Evolutionary conservation across 2,329 filamentous ascomycete species (phyloP).

Genomic region (Microthyrium microscopicum): DNA sequence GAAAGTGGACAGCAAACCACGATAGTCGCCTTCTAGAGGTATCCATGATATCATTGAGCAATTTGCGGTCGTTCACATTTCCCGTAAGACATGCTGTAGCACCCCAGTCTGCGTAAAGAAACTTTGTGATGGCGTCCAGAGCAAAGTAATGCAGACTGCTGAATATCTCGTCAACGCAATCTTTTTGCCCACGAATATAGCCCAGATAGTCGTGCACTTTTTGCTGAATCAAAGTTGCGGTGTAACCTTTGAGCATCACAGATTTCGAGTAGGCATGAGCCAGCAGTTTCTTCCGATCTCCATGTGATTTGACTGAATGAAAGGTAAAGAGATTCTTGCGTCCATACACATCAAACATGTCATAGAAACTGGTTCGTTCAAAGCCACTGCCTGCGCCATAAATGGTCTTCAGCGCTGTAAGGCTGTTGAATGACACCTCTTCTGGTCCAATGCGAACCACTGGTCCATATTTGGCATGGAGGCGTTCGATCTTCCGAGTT

Average conservation of each 20-base stretch:
- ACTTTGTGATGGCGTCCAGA: conserved; percentile 35
- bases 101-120: conserved; percentile 32
- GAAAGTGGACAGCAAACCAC: conserved; percentile 34
- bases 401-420: conserved; percentile 33
- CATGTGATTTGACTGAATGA: conserved; percentile 25
- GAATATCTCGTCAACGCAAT: conserved; percentile 28
- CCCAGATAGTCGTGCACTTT: conserved; percentile 26
- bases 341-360: conserved; percentile 39
- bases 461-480: conserved; percentile 31
- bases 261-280: conserved; percentile 38
- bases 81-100: conserved; percentile 28
- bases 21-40: conserved; percentile 27
- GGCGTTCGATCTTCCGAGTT: conserved; percentile 23
- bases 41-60: conserved; percentile 34
- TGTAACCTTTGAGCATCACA: conserved; percentile 21
- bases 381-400: conserved; percentile 38
- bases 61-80: conserved; percentile 18
- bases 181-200: conserved; percentile 22
- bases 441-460: conserved; percentile 31
- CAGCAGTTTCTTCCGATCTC: conserved; percentile 34
- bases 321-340: conserved; percentile 38
- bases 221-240: conserved; percentile 20
- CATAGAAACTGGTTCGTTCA: conserved; percentile 34
- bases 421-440: conserved; percentile 28
- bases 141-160: conserved; percentile 35